phyloP scores from a whole-genome alignment of 2,329 filamentous ascomycete species.

The Colletotrichum euphorbiae region DNA sequence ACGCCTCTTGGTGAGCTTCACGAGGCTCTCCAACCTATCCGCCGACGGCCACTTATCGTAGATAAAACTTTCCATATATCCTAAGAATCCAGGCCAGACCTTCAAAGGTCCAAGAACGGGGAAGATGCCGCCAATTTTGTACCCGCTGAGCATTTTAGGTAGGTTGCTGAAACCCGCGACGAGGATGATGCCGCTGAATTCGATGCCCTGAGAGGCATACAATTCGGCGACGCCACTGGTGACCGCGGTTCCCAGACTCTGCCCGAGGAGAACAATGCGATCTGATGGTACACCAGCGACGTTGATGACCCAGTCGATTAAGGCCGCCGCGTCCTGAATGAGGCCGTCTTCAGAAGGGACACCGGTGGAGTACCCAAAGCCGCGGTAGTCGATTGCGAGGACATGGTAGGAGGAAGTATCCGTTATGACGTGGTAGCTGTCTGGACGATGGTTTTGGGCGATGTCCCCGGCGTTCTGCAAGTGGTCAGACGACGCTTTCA shows the following conservation, averaged over 20 bases:
- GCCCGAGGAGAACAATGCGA: constrained; percentile 84
- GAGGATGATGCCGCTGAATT: constrained; percentile 84
- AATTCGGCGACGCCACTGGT: constrained; percentile 79
- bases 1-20: constrained; percentile 61
- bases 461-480: constrained; percentile 85
- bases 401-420: constrained; percentile 82
- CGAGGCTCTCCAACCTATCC: constrained; percentile 70
- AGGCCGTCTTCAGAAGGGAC: constrained; percentile 82
- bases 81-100: constrained; percentile 72
- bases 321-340: constrained; percentile 79
- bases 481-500: constrained; percentile 40
- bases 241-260: constrained; percentile 90
- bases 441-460: constrained; percentile 80
- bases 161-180: constrained; percentile 84
- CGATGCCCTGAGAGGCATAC: constrained; percentile 69
- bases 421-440: constrained; percentile 81
- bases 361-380: constrained; percentile 86
- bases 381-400: constrained; percentile 90
- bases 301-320: constrained; percentile 78
- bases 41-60: constrained; percentile 86
- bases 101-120: constrained; percentile 83
- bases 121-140: constrained; percentile 81
- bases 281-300: constrained; percentile 73
- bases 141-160: constrained; percentile 78
- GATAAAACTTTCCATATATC: constrained; percentile 70